Percentiles rank a stretch among this genome's conserved stretches.
These are phyloP conservation scores for Pseudopithomyces chartarum DNA, from an alignment of 2,329 filamentous ascomycete genomes.

Conservation along the genomic window DNA sequence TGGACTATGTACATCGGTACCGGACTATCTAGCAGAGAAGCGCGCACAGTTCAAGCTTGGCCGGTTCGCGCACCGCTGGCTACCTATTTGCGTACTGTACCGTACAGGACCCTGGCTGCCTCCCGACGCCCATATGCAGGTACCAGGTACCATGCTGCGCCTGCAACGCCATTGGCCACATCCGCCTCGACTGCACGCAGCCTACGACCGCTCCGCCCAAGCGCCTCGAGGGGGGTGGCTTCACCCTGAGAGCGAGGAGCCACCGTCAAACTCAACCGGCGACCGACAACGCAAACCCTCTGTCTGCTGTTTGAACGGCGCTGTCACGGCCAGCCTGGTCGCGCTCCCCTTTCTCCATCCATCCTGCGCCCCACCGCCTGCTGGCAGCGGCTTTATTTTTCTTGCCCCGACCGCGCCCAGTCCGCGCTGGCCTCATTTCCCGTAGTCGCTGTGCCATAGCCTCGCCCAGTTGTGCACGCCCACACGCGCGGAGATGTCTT, in stretches of 20 bases:
- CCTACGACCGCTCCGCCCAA: slow-evolving; percentile 18
- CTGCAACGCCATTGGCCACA: not conserved
- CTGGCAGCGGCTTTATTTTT: slow-evolving; percentile 19
- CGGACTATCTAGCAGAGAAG: not conserved
- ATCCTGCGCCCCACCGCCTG: slow-evolving; percentile 9
- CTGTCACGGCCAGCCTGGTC: not conserved
- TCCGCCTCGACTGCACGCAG: slow-evolving; percentile 17
- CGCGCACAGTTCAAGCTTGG: not conserved
- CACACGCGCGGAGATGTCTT: slow-evolving; percentile 17
- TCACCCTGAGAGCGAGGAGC: slow-evolving; percentile 23
- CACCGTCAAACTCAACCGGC: not conserved
- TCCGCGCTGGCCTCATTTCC: slow-evolving; percentile 38
- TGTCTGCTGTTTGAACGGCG: not conserved
- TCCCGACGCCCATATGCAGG: slow-evolving; percentile 3
- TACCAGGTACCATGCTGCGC: not conserved
- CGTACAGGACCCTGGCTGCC: not conserved
- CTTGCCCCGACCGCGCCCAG: slow-evolving; percentile 15
- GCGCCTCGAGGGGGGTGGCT: slow-evolving; percentile 23
- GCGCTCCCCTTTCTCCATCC: slow-evolving; percentile 8
- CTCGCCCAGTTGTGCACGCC: slow-evolving; percentile 35
- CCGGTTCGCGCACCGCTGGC: not conserved
- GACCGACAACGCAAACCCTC: slow-evolving; percentile 1
- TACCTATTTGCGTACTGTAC: not conserved
- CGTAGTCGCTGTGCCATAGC: slow-evolving; percentile 29
- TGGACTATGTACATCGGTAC: too few species aligned